Evolutionary conservation across 352 stramenopile genomes (phyloP).

Genomic region (Elongisporangium prolatum): DNA sequence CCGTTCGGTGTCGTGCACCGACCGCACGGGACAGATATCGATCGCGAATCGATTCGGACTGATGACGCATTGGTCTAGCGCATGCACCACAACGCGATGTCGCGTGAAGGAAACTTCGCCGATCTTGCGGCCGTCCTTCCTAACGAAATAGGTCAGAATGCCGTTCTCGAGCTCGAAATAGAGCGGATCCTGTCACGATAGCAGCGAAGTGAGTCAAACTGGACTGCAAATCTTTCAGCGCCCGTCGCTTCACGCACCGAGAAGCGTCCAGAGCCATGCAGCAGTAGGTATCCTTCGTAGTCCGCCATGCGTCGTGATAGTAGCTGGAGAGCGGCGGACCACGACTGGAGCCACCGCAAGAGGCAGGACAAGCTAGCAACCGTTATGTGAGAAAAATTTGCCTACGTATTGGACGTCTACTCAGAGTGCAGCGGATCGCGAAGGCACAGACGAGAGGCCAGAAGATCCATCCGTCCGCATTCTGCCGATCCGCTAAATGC

Average conservation of each 20-base stretch:
- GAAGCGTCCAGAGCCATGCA: constrained; percentile 49
- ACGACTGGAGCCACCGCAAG: background rate
- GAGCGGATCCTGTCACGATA: constrained; percentile 44
- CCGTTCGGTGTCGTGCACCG: constrained; percentile 68
- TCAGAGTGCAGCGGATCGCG: background rate
- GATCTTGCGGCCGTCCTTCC: constrained; percentile 64
- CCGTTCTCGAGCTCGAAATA: constrained; percentile 75
- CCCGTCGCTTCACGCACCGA: constrained; percentile 18
- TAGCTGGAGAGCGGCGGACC: constrained; percentile 1
- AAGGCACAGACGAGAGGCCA: background rate
- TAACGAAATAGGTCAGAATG: constrained; percentile 70
- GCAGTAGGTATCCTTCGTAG: constrained; percentile 75
- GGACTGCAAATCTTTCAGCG: background rate
- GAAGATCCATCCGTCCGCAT: background rate
- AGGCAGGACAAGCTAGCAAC: background rate
- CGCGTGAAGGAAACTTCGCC: constrained; percentile 70
- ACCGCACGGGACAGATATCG: constrained; percentile 69
- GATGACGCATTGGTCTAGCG: constrained; percentile 27
- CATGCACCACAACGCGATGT: constrained; percentile 50
- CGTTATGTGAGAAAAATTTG: background rate
- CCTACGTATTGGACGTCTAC: background rate
- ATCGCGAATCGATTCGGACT: constrained; percentile 69
- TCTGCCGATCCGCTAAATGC: background rate
- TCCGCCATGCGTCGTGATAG: constrained; percentile 44
- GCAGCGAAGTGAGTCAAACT: background rate